A percentile compares a stretch with the other conserved stretches of the same genome.
Conservation (phyloP, 2,329 filamentous ascomycete species). For the Hawksworthiomyces lignivorus region DNA sequence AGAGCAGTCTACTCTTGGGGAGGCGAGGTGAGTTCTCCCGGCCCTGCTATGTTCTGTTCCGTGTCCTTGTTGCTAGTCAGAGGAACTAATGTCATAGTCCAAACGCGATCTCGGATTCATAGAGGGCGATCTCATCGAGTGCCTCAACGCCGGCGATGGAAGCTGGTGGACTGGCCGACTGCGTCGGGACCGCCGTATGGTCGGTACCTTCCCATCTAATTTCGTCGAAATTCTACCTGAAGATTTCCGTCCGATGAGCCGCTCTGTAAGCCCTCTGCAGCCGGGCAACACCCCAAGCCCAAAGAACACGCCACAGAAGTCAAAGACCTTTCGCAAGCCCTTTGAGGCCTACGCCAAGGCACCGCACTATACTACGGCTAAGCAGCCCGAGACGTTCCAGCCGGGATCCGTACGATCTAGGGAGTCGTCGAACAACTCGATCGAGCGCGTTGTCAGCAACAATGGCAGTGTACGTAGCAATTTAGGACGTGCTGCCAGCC, state of each 20-base stretch:
- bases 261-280: constrained; percentile 54
- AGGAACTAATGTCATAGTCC: too few relatives aligned
- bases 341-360: constrained; percentile 61
- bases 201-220: constrained; percentile 93
- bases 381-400: constrained; percentile 50
- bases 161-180: constrained; percentile 97
- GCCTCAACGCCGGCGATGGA: constrained; percentile 92
- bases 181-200: constrained; percentile 79
- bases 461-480: constrained; percentile 2
- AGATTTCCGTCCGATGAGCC: constrained; percentile 68
- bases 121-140: constrained; percentile 96
- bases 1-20: constrained; percentile 89
- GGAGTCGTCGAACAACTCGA: constrained; percentile 35
- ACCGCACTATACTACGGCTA: constrained; percentile 57
- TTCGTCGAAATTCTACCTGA: constrained; percentile 88
- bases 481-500: constrained; percentile 4
- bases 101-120: constrained; percentile 95
- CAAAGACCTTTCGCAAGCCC: constrained; percentile 57
- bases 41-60: too few relatives aligned
- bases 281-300: constrained; percentile 47
- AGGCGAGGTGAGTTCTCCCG: constrained; percentile 55
- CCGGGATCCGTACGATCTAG: constrained; percentile 32
- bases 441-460: constrained; percentile 12
- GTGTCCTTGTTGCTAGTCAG: too few relatives aligned
- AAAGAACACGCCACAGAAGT: constrained; percentile 48